Evolutionary conservation across 305 asterid genomes (phyloP).

Genomic region (Fraxinus floribunda): DNA sequence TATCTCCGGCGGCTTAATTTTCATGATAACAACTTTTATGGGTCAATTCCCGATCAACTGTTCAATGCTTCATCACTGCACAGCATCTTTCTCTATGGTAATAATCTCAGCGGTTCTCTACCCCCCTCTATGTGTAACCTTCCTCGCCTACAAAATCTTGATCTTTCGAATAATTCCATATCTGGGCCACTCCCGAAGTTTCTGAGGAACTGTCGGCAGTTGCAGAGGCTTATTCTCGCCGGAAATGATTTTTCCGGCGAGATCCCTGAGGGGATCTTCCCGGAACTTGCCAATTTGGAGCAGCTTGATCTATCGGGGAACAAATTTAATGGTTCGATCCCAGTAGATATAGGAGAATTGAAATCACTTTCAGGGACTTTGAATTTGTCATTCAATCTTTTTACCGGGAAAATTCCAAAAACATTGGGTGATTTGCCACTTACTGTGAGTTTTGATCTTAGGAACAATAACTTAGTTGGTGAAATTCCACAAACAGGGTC

Average conservation of each 20-base stretch:
- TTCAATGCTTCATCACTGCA: constrained; percentile 91
- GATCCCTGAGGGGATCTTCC: constrained; percentile 72
- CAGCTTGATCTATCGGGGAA: constrained; percentile 78
- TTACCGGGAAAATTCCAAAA: constrained; percentile 66
- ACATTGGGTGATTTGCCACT: constrained; percentile 71
- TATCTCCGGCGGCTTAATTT: constrained; percentile 90
- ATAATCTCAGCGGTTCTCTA: constrained; percentile 74
- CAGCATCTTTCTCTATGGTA: constrained; percentile 76
- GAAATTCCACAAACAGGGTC: constrained; percentile 91
- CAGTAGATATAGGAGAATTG: constrained; percentile 74
- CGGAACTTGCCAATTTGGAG: constrained; percentile 76
- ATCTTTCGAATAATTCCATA: constrained; percentile 68
- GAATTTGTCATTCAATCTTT: constrained; percentile 74
- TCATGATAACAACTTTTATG: constrained; percentile 74
- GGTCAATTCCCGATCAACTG: constrained; percentile 79
- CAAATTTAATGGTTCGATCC: constrained; percentile 62
- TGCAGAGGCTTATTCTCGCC: constrained; percentile 69
- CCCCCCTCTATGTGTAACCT: constrained; percentile 73
- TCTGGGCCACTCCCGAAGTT: constrained; percentile 67
- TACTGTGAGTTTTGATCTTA: constrained; percentile 86
- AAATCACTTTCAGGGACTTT: constrained; percentile 76
- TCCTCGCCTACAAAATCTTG: constrained; percentile 79
- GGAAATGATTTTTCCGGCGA: constrained; percentile 64
- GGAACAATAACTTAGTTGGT: constrained; percentile 68
- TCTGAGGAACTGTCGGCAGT: constrained; percentile 69